Evolutionary conservation across 164 flowering plant genomes (phyloP).

Genomic region (Vitis cinerea): DNA sequence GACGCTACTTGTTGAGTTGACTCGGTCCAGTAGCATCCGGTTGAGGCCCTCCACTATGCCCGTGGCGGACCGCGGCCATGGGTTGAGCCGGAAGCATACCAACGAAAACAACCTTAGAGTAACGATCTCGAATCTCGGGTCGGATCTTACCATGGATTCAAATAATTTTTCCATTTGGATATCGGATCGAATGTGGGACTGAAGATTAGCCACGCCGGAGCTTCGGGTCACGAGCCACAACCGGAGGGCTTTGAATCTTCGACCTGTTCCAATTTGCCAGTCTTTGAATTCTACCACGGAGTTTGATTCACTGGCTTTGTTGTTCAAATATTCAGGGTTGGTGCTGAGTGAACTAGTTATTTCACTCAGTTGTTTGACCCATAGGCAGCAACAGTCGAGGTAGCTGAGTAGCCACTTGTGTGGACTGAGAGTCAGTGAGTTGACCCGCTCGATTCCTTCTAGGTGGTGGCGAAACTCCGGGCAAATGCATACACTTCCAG

Average conservation of each 20-base stretch:
- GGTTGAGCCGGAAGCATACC: slow-evolving; percentile 55
- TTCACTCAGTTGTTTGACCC: slow-evolving; percentile 41
- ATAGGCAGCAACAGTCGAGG: slow-evolving; percentile 62
- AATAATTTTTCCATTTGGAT: slow-evolving; percentile 44
- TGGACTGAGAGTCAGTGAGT: slow-evolving; percentile 55
- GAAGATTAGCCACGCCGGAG: slow-evolving; percentile 48
- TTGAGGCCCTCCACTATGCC: slow-evolving; percentile 30
- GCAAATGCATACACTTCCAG: slow-evolving; percentile 61
- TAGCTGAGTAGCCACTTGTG: slow-evolving; percentile 62
- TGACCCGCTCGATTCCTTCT: slow-evolving; percentile 45
- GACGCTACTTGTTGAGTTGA: slow-evolving; percentile 41
- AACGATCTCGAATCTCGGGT: slow-evolving; percentile 52
- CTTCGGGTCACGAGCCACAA: slow-evolving; percentile 59
- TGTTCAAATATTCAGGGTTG: slow-evolving; percentile 52
- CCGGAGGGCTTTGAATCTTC: slow-evolving; percentile 47
- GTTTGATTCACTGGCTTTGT: slow-evolving; percentile 43
- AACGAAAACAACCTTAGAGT: slow-evolving; percentile 46
- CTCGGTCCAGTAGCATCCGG: slow-evolving; percentile 41
- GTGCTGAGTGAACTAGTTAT: slow-evolving; percentile 36
- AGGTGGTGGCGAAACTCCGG: slow-evolving; percentile 58
- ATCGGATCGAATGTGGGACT: slow-evolving; percentile 45
- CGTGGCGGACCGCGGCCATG: not conserved
- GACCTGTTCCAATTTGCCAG: slow-evolving; percentile 63
- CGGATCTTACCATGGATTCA: slow-evolving; percentile 36
- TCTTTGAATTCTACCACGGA: slow-evolving; percentile 63